Evolutionary conservation across 176 grass and related monocot species (phyloP).

Genomic region (Eremochloa ophiuroides): DNA sequence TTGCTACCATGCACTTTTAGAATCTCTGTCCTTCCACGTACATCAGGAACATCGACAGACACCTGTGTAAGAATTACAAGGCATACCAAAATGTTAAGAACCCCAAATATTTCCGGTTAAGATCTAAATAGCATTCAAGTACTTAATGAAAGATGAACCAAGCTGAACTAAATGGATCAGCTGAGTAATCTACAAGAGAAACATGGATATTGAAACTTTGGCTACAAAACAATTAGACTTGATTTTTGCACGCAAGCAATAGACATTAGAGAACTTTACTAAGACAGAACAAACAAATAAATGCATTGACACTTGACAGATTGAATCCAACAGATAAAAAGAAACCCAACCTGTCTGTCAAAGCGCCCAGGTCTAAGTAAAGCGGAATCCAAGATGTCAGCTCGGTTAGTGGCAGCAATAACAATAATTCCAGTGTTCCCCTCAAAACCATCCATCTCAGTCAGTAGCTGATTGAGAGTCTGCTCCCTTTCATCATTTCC

Average conservation of each 20-base stretch:
- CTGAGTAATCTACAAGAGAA: neutral
- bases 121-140: neutral
- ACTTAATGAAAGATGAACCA: neutral
- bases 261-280: neutral
- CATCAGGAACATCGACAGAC: conserved; percentile 93
- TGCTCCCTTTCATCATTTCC: conserved; percentile 96
- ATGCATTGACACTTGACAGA: neutral
- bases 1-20: conserved; percentile 91
- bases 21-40: conserved; percentile 91
- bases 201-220: neutral
- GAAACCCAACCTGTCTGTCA: conserved; percentile 91
- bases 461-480: conserved; percentile 81
- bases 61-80: conserved; percentile 52
- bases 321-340: conserved; percentile 13
- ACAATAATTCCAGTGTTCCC: conserved; percentile 96
- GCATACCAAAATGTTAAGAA: conserved; percentile 1
- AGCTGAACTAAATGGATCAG: neutral
- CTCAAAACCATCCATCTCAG: conserved; percentile 98
- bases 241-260: neutral
- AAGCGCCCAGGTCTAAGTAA: conserved; percentile 93
- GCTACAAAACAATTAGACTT: neutral
- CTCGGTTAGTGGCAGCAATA: conserved; percentile 92
- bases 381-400: conserved; percentile 97
- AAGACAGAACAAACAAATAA: neutral
- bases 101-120: neutral